Conservation (phyloP, 129 eudicot species). For the Gnaphalium uliginosum region DNA sequence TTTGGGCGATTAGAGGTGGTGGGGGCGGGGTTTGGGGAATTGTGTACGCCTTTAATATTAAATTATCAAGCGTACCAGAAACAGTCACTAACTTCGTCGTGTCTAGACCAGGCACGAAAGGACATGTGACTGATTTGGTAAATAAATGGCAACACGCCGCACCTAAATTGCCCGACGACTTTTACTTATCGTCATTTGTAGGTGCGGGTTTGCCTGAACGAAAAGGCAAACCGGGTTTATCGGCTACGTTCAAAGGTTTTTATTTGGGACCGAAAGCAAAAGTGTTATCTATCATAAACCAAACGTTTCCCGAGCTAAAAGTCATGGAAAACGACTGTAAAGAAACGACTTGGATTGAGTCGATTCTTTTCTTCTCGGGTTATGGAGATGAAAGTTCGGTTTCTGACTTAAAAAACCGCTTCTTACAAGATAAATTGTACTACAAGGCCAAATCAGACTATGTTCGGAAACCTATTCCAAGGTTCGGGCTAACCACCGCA, state of each 20-base stretch:
- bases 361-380: slow-evolving; percentile 64
- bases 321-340: slow-evolving; percentile 44
- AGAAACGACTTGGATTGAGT: slow-evolving; percentile 84
- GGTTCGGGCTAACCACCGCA: slow-evolving; percentile 32
- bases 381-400: slow-evolving; percentile 27
- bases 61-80: slow-evolving; percentile 48
- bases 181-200: slow-evolving; percentile 48
- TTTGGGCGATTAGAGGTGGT: slow-evolving; percentile 92
- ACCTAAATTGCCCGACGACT: slow-evolving; percentile 44
- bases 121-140: slow-evolving; percentile 37
- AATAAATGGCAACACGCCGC: slow-evolving; percentile 72
- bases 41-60: slow-evolving; percentile 69
- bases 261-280: slow-evolving; percentile 55
- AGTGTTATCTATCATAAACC: slow-evolving; percentile 33
- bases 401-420: slow-evolving; percentile 41
- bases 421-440: slow-evolving; percentile 38
- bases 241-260: slow-evolving; percentile 56
- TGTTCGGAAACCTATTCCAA: slow-evolving; percentile 45
- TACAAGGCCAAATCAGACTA: slow-evolving; percentile 88
- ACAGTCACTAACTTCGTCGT: slow-evolving; percentile 57
- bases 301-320: slow-evolving; percentile 49
- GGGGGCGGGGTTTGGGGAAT: slow-evolving; percentile 81
- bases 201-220: slow-evolving; percentile 48
- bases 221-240: slow-evolving; percentile 30
- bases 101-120: slow-evolving; percentile 44